A percentile compares a stretch with the other conserved stretches of the same genome.
These are phyloP conservation scores for Euphorbia celastroides DNA, from an alignment of 441 rosid genomes.

Conservation along the genomic window DNA sequence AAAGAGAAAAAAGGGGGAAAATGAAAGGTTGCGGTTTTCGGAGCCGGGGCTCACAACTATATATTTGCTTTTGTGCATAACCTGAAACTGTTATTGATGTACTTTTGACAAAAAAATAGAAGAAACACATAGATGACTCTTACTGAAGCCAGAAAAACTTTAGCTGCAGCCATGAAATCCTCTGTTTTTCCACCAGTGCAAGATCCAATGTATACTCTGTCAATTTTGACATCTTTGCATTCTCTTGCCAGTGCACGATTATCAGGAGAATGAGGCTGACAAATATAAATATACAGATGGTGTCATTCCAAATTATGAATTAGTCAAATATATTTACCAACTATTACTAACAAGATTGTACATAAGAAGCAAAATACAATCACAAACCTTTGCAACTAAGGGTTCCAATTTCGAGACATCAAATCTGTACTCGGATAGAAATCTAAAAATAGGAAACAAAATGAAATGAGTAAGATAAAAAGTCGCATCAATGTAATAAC, in stretches of 20 bases:
- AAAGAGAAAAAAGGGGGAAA: not conserved
- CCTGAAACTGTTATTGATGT: not conserved
- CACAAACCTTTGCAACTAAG: constrained; percentile 79
- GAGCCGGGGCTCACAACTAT: not conserved
- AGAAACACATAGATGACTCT: constrained; percentile 23
- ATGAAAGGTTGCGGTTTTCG: not conserved
- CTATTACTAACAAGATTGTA: not conserved
- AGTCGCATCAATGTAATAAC: too few species aligned
- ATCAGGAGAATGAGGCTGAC: constrained; percentile 98
- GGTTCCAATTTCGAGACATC: constrained; percentile 79
- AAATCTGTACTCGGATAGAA: constrained; percentile 73
- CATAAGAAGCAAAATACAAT: not conserved
- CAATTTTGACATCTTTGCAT: too few species aligned
- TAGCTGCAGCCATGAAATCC: constrained; percentile 98
- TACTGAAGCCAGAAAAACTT: constrained; percentile 77
- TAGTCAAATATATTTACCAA: constrained; percentile 3
- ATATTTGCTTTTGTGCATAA: not conserved
- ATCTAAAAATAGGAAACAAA: constrained; percentile 21
- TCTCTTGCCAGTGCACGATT: constrained; percentile 87
- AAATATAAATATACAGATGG: not conserved
- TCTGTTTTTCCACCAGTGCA: too few species aligned
- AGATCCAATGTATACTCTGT: too few species aligned
- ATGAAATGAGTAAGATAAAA: not conserved
- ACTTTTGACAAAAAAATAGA: not conserved
- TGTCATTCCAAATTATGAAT: constrained; percentile 8